Conservation (phyloP, 1,284 basidiomycete genomes). For the Ustilago loliicola region DNA sequence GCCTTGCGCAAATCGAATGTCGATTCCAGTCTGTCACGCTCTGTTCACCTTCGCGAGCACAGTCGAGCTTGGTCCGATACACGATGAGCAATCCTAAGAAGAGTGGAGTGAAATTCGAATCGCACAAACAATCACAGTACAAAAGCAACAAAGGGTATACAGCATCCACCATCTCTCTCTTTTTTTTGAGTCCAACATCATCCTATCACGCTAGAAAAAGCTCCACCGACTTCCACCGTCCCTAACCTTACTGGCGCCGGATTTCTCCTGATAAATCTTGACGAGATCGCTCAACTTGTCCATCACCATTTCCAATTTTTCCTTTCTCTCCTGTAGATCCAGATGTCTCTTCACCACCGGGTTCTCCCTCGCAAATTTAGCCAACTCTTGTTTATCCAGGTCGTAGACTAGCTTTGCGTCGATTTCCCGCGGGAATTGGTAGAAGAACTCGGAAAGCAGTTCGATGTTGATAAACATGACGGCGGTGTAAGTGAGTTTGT, state of each 20-base stretch:
- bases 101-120: background rate
- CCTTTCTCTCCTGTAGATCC: conserved; percentile 96
- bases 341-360: conserved; percentile 86
- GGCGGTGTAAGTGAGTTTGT: conserved; percentile 95
- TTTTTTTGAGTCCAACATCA: background rate
- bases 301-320: conserved; percentile 79
- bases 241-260: conserved; percentile 10
- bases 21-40: too few species aligned
- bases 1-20: too few species aligned
- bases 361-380: conserved; percentile 93
- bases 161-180: background rate
- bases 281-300: conserved; percentile 69
- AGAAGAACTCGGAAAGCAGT: conserved; percentile 97
- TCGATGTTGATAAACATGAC: conserved; percentile 96
- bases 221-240: conserved; percentile 49
- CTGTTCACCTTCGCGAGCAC: too few species aligned
- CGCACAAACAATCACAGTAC: background rate
- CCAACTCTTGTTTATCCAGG: conserved; percentile 85
- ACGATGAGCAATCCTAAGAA: background rate
- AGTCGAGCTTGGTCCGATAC: too few species aligned
- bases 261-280: conserved; percentile 70
- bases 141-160: conserved; percentile 19
- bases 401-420: conserved; percentile 94
- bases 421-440: conserved; percentile 98
- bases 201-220: conserved; percentile 50